Evolutionary conservation across 352 stramenopile genomes (phyloP), one percentile per base, ranked within the genome.

Genomic region (Globisporangium spinosum): DNA sequence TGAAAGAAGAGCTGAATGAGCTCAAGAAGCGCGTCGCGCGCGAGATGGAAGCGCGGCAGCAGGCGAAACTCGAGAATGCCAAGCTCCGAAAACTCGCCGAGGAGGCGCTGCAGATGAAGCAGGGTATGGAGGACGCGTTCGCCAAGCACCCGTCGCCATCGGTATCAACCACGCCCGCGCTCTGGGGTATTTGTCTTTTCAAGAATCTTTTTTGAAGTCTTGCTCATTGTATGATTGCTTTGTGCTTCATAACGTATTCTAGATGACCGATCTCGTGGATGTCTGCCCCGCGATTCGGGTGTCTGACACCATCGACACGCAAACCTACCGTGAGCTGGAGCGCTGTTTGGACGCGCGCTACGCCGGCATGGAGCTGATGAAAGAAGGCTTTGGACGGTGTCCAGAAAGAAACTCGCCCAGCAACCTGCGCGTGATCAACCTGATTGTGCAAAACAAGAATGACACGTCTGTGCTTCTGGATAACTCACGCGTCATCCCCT

Each of bases 31-130:
- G 66, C 22, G 22, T 67, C 23, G 69, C 67, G 58, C 38, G 57
- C 12, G 74, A 63, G 12, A 62, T 66, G 20, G 23, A 67, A 15
- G 56, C 49, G 0, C 55, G 49, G 54, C 25, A 59, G 22, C 54
- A 72, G 34, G 68, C 61, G 25, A 53, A 27, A 43, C 20, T 65
- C 10, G 45, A 78, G 40, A 69, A 75, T 51, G 32, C 65, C 3
- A 59, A 56, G 27, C 54, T 76, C 7, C 58, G 68, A 17, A 51
- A 58, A 13, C 61, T 66, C 32, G 47, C 61, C 5, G n/a, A 58
- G 2, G 61, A 66, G 6, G 47, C 47, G n/a, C 47, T n/a, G 29
- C 12, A 51, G 47, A 35, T 59, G 29, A 51, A 49, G 12, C 61
- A 34, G 20, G 53, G 47, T 22, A 66, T 66, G 20, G 29, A 51